Evolutionary conservation across 106 monocot species (phyloP).

Genomic region (Hemerocallis citrina): DNA sequence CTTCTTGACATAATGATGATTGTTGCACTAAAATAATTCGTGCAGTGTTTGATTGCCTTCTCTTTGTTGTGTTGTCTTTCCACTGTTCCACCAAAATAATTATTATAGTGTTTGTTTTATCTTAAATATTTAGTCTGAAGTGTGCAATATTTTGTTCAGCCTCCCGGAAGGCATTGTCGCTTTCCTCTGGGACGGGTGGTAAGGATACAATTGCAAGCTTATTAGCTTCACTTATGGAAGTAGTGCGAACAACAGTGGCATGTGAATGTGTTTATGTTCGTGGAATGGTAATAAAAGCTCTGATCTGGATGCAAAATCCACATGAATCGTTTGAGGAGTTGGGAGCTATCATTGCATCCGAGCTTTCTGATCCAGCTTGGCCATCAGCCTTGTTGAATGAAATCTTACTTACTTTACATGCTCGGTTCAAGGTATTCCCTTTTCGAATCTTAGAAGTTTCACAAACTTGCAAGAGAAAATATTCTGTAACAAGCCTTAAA

Average conservation of each 20-base stretch:
- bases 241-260: constrained; percentile 95
- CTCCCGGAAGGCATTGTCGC: constrained; percentile 36
- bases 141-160: too few species aligned
- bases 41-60: too few species aligned
- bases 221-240: constrained; percentile 98
- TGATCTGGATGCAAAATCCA: constrained; percentile 99
- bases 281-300: constrained; percentile 92
- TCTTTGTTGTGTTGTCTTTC: too few species aligned
- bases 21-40: too few species aligned
- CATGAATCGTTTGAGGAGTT: constrained; percentile 93
- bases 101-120: too few species aligned
- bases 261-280: constrained; percentile 99
- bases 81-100: too few species aligned
- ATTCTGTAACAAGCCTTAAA: too few species aligned
- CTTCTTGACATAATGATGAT: too few species aligned
- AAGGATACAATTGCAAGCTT: constrained; percentile 89
- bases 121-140: too few species aligned
- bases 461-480: too few species aligned
- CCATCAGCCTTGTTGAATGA: constrained; percentile 87
- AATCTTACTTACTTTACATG: constrained; percentile 89
- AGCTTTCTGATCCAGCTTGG: constrained; percentile 94
- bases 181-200: constrained; percentile 58
- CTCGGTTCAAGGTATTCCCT: constrained; percentile 79
- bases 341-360: constrained; percentile 87
- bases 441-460: neutral